phyloP scores from a whole-genome alignment of 2,329 filamentous ascomycete genomes.

The Lachnellula cervina region DNA sequence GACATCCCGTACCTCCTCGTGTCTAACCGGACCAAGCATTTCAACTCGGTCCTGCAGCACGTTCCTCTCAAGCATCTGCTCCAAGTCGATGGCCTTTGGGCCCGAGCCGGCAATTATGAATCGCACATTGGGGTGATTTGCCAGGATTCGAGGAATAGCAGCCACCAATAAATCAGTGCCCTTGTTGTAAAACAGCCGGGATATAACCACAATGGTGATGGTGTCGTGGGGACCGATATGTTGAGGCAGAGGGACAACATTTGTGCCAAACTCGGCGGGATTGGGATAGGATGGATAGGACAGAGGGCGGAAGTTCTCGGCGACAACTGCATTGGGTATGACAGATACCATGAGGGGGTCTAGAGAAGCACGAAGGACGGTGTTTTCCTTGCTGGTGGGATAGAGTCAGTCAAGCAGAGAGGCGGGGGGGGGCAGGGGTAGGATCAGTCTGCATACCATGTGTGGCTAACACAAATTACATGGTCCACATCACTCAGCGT shows the following conservation, averaged over 20 bases:
- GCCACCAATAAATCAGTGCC: slow-evolving; percentile 96
- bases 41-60: slow-evolving; percentile 91
- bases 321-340: slow-evolving; percentile 95
- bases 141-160: slow-evolving; percentile 86
- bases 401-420: slow-evolving; percentile 6
- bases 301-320: slow-evolving; percentile 85
- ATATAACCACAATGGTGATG: slow-evolving; percentile 96
- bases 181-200: slow-evolving; percentile 97
- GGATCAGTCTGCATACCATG: slow-evolving; percentile 59
- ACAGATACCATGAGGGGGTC: slow-evolving; percentile 97
- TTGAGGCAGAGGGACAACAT: slow-evolving; percentile 48
- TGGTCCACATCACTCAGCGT: slow-evolving; percentile 95
- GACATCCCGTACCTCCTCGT: slow-evolving; percentile 94
- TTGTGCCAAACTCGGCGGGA: slow-evolving; percentile 28
- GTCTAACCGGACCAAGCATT: slow-evolving; percentile 84
- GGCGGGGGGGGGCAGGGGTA: background rate
- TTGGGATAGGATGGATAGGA: slow-evolving; percentile 43
- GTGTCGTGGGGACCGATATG: slow-evolving; percentile 76
- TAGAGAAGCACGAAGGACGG: slow-evolving; percentile 85
- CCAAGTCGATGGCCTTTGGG: slow-evolving; percentile 93
- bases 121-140: slow-evolving; percentile 83
- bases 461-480: slow-evolving; percentile 97
- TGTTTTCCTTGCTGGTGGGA: slow-evolving; percentile 81
- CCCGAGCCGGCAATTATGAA: slow-evolving; percentile 97
- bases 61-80: slow-evolving; percentile 96